Evolutionary conservation across 495 filamentous ascomycete species (phyloP).

Genomic region (Penicillium roqueforti): DNA sequence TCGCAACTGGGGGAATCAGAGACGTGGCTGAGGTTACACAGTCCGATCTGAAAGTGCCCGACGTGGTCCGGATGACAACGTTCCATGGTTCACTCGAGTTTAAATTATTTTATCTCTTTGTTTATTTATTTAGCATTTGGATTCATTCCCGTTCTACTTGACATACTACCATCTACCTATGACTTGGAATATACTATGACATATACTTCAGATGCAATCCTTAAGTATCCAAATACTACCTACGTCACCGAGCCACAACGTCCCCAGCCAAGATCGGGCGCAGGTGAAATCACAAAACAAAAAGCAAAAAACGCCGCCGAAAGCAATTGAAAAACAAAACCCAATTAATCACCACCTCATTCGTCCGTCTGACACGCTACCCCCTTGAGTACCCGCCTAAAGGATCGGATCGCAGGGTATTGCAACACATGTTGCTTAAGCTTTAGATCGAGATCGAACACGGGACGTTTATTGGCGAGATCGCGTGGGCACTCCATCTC

Average conservation of each 20-base stretch:
- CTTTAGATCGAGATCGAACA: constrained; percentile 31
- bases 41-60: constrained; percentile 11
- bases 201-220: no score
- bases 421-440: constrained; percentile 19
- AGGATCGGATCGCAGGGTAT: constrained; percentile 12
- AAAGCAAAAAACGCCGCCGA: constrained; percentile 3
- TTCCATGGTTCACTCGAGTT: constrained; percentile 6
- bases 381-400: constrained; percentile 14
- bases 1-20: constrained; percentile 4
- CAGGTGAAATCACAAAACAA: constrained; percentile 4
- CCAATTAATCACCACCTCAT: neutral
- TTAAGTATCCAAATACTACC: neutral
- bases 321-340: no score
- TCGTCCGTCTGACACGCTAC: constrained; percentile 11
- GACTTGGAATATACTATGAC: no score
- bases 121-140: no score
- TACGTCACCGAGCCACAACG: constrained; percentile 3
- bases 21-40: constrained; percentile 7
- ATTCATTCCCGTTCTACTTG: no score
- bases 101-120: neutral
- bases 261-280: constrained; percentile 9
- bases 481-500: constrained; percentile 9
- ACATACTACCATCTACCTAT: no score
- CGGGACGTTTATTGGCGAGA: constrained; percentile 23
- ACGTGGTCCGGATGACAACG: constrained; percentile 2